Conservation (phyloP, 2,329 filamentous ascomycete species). For the Fusarium paranaense region DNA sequence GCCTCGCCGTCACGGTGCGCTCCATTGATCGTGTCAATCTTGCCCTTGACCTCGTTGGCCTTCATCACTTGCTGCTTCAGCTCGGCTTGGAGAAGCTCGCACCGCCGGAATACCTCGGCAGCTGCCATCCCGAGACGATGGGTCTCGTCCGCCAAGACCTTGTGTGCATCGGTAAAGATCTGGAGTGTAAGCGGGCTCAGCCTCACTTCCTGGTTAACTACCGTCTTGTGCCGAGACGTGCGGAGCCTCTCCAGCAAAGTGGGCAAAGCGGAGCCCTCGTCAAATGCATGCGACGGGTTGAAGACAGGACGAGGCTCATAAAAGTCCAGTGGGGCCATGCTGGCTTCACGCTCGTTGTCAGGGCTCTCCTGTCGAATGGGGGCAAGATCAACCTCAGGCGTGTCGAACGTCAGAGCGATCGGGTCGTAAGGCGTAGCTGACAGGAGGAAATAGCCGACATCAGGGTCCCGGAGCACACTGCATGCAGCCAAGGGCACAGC, state of each 20-base stretch:
- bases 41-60: constrained; percentile 72
- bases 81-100: constrained; percentile 75
- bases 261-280: constrained; percentile 67
- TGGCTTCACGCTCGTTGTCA: constrained; percentile 54
- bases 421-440: constrained; percentile 70
- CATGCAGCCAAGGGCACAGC: constrained; percentile 64
- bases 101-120: constrained; percentile 78
- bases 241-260: constrained; percentile 66
- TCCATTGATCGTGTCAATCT: constrained; percentile 72
- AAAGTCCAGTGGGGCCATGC: constrained; percentile 61
- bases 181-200: constrained; percentile 78
- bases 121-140: constrained; percentile 75
- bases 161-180: constrained; percentile 79
- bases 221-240: constrained; percentile 69
- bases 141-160: constrained; percentile 77
- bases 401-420: constrained; percentile 69
- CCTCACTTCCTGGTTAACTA: constrained; percentile 75
- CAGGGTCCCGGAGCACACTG: constrained; percentile 67
- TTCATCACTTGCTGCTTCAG: constrained; percentile 75
- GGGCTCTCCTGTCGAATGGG: constrained; percentile 59
- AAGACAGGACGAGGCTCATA: constrained; percentile 75
- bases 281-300: constrained; percentile 71
- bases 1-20: constrained; percentile 61
- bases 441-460: constrained; percentile 72
- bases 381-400: constrained; percentile 63